Base-by-base conservation (phyloP, 352 stramenopile species). In the Nothophytophthora sp. region DNA sequence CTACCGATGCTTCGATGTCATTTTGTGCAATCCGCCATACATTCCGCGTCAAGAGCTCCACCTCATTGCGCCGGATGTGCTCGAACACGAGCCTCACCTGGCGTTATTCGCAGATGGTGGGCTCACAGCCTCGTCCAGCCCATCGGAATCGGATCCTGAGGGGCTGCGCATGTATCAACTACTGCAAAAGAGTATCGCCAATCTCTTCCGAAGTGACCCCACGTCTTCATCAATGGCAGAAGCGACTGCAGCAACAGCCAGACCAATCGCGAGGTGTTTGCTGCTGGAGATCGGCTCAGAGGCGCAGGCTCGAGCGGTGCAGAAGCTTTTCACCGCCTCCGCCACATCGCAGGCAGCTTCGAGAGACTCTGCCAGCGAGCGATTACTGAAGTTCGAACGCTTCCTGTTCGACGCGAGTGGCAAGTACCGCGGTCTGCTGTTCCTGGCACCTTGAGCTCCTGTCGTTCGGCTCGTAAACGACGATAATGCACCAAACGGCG, bases 11-110 rank as follows among this genome's bases (percentile, higher is more conserved):
- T 86, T 94, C 39, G 81, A 91, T 44, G 75, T 86, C 10, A 61
- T 95, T 33, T 42, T 92, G 34, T 79, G 79, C 56, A 89, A 90
- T 25, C 83, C 83, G 8, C 81, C 81, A 25, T 90, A 91, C 45
- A 93, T 91, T 42, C 76, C 83, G 0, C 51, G 55, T 18, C 55
- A 23, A 5, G 80, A 92, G 36, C 45, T 86, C 3, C 38, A 68
- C 32, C 67, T 89, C 16, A 63, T 93, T 2, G 78, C 66, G 5
- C 27, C 51, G 3, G 76, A 90, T 18, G 78, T 90, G 12, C 57
- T 90, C 0, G 51, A 74, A 18, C 68, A 86, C 47, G 84, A 94
- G 37, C 84, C 84, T 1, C 84, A 94, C 23, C 36, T 78, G 2
- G 84, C 84, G 7, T 43, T 94, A 6, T 94, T 94, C 67, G 69